Base-by-base conservation (phyloP, 345 rosid species). In the Stellera chamaejasme region DNA sequence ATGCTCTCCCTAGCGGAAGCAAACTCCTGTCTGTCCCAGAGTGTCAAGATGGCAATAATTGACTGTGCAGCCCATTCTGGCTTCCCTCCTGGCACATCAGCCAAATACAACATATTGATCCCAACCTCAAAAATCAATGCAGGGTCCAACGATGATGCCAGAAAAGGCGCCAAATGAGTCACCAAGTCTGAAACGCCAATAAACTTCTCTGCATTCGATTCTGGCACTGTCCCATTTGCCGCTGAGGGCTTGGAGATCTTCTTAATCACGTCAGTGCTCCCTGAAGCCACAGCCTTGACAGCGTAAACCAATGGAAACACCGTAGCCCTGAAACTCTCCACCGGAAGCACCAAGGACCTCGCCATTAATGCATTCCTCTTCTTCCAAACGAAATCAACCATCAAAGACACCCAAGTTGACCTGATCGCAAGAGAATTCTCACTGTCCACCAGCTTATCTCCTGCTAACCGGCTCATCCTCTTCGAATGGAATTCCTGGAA, bases 21-120 rank as follows among this genome's bases (percentile, higher is more conserved):
- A 66, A 92, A 92, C 76, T 92, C 98, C 72, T 92, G 98, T 54
- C 98, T 77, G 67, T 92, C 98, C 98, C 98, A 92, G 14, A 92
- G 97, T 7, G 96, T 92, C 80, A 92, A 79, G 59, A 89, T 79
- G 4, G 98, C 97, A 53, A 86, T 88, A 65, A 82, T 88, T 19
- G 98, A 92, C 72, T 76, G 91, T 11, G 98, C 81, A 65, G 98
- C 97, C 98, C 97, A 92, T 73, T 92, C 98, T 0, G 97, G 90
- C 79, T 88, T 92, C 69, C 98, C 98, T 50, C 98, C 98, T 27
- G 93, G 89, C 59, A 88, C 98, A 75, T 92, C 98, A 27, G 98
- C 97, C 75, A 92, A 76, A 73, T 84, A 81, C 68, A 88, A 70
- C 98, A 88, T 86, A 72, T 88, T 88, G 59, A 92, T 88, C 23